Evolutionary conservation across 345 rosid species (phyloP), one percentile per base, ranked within the genome.

Genomic region (Acer campestre): DNA sequence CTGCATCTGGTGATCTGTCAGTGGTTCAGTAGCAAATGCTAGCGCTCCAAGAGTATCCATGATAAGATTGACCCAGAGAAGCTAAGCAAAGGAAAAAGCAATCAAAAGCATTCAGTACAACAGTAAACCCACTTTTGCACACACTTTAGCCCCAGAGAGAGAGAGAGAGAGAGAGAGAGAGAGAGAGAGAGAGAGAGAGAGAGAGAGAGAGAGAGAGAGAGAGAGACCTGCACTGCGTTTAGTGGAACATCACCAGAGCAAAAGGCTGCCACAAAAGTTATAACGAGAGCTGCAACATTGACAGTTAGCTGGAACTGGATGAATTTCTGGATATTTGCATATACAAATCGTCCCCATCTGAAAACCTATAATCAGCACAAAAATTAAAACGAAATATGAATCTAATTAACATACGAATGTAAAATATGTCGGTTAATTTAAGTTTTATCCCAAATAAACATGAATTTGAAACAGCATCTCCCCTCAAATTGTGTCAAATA

Each of bases 21-120:
- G 99, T 67, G 98, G 98, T 85, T 97, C 99, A 4, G 99, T 97
- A 71, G 99, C 99, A 79, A 96, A 79, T 75, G 99, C 99, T 75
- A 96, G 85, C 68, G 98, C 99, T 49, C 99, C 99, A 79, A 96
- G 98, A 17, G 98, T 96, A 82, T 96, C 99, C 99, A 96, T 92
- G 75, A 96, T 96, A 79, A 96, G 98, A 81, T 96, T 97, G 73
- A 97, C 96, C 99, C 99, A 97, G 2, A 97, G 88, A n/a, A n/a
- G n/a, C n/a, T n/a, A n/a, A n/a, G n/a, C n/a, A n/a, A n/a, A n/a
- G n/a, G n/a, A n/a, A n/a, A n/a, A 78, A 97, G 69, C 22, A 74
- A 42, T 10, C 5, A 1, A 67, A 31, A 27, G 8, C 48, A 20
- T 23, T n/a, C 71, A 80, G 40, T 22, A 61, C 63, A 59, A 59